Conservation (phyloP, 805 yeast genomes). For the Gaillardinia entomophila region DNA sequence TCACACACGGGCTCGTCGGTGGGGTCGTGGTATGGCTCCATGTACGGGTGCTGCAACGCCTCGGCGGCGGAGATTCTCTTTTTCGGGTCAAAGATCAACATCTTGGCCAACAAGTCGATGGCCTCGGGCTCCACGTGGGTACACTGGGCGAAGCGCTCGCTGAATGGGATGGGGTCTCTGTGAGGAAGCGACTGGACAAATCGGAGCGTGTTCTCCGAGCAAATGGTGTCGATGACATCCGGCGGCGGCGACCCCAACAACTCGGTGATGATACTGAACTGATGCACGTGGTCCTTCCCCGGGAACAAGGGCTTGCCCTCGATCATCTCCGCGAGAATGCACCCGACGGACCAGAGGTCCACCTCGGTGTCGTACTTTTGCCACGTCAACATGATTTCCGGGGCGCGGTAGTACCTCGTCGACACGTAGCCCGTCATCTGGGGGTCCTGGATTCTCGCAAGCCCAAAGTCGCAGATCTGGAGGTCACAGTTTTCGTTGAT, state of each 20-base stretch:
- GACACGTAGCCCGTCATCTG: constrained; percentile 99
- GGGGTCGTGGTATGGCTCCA: constrained; percentile 95
- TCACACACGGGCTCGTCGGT: constrained; percentile 94
- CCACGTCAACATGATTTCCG: constrained; percentile 98
- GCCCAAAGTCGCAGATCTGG: constrained; percentile 89
- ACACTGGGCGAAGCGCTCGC: constrained; percentile 67
- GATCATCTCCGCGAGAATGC: constrained; percentile 96
- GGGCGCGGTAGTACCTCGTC: constrained; percentile 94
- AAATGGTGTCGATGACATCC: constrained; percentile 93
- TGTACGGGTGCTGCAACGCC: constrained; percentile 83
- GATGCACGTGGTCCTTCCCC: constrained; percentile 97
- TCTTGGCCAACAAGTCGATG: constrained; percentile 77
- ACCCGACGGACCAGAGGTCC: constrained; percentile 97
- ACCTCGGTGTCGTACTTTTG: constrained; percentile 96
- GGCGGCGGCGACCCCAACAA: constrained; percentile 93
- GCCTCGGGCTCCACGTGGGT: constrained; percentile 46
- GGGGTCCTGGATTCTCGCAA: constrained; percentile 96
- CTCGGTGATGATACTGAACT: constrained; percentile 94
- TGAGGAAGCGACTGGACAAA: constrained; percentile 93
- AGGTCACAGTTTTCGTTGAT: constrained; percentile 88
- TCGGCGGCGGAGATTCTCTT: constrained; percentile 90
- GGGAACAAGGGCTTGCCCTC: constrained; percentile 97
- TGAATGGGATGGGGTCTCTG: constrained; percentile 85
- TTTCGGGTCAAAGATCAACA: constrained; percentile 93
- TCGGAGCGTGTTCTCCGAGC: constrained; percentile 89